Conservation (phyloP, 2,329 filamentous ascomycete genomes). For the Aspergillus costaricaensis region DNA sequence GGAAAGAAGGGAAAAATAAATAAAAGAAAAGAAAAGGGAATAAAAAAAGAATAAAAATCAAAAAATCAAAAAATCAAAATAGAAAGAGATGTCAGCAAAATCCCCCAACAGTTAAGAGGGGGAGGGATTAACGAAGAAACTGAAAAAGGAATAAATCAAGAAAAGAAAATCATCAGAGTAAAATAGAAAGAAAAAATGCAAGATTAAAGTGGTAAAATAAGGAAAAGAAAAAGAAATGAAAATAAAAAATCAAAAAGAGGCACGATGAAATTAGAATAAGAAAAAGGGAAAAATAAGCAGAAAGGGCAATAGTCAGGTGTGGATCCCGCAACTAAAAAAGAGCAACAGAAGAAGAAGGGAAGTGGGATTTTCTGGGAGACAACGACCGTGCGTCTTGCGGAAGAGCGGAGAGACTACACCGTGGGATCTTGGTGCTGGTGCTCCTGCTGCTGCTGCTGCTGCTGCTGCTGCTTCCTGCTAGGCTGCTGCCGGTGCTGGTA, state of each 20-base stretch:
- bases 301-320: slow-evolving; percentile 14
- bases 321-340: slow-evolving; percentile 17
- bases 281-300: slow-evolving; percentile 3
- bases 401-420: slow-evolving; percentile 21
- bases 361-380: slow-evolving; percentile 19
- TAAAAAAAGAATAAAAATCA: slow-evolving; percentile 6
- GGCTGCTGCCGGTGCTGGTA: neutral
- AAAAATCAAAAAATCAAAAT: neutral
- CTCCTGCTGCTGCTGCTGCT: slow-evolving; percentile 4
- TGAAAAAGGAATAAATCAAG: neutral
- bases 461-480: slow-evolving; percentile 5
- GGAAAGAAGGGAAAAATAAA: slow-evolving; percentile 11
- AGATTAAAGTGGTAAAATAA: neutral
- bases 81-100: slow-evolving; percentile 1
- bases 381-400: slow-evolving; percentile 21
- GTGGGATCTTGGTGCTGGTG: slow-evolving; percentile 15
- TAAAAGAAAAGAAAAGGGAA: neutral
- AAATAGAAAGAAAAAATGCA: neutral
- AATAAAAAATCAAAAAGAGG: neutral
- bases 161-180: neutral
- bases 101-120: neutral
- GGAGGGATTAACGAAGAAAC: neutral
- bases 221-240: neutral
- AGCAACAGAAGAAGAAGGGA: slow-evolving; percentile 4
- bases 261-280: neutral